Evolutionary conservation across 169 alveolate genomes (phyloP).

Genomic region (Amoebophrya sp.): DNA sequence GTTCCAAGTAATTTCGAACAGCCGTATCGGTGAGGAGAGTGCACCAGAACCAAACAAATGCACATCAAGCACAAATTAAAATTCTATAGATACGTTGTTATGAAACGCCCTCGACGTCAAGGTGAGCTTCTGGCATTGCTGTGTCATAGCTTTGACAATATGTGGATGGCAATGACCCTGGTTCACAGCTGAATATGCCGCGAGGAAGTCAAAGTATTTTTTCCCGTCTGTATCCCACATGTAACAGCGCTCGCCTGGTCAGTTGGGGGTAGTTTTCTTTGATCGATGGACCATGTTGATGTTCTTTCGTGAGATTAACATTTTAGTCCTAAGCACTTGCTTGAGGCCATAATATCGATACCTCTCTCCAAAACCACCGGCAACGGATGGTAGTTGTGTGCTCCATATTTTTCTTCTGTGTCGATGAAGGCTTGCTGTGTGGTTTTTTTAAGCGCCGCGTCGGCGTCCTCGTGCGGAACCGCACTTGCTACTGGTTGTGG

Average conservation of each 20-base stretch:
- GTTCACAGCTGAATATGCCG: slow-evolving; percentile 62
- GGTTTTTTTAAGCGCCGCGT: too few relatives aligned
- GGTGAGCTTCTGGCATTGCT: slow-evolving; percentile 68
- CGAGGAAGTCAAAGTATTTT: slow-evolving; percentile 74
- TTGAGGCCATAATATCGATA: too few relatives aligned
- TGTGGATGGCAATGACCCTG: slow-evolving; percentile 88
- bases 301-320: too few relatives aligned
- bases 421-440: slow-evolving; percentile 47
- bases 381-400: slow-evolving; percentile 79
- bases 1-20: too few relatives aligned
- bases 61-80: too few relatives aligned
- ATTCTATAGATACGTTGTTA: slow-evolving; percentile 54
- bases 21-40: too few relatives aligned
- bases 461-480: too few relatives aligned
- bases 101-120: slow-evolving; percentile 74
- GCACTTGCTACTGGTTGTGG: too few relatives aligned
- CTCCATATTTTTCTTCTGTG: slow-evolving; percentile 59
- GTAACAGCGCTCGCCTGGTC: slow-evolving; percentile 53
- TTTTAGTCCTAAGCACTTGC: too few relatives aligned
- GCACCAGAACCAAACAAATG: too few relatives aligned
- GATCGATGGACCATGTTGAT: too few relatives aligned
- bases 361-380: slow-evolving; percentile 77
- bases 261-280: too few relatives aligned
- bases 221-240: slow-evolving; percentile 67
- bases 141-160: slow-evolving; percentile 65